These are phyloP conservation scores for Blastobotrys muscicola DNA, from an alignment of 805 yeast genomes.

Conservation along the genomic window DNA sequence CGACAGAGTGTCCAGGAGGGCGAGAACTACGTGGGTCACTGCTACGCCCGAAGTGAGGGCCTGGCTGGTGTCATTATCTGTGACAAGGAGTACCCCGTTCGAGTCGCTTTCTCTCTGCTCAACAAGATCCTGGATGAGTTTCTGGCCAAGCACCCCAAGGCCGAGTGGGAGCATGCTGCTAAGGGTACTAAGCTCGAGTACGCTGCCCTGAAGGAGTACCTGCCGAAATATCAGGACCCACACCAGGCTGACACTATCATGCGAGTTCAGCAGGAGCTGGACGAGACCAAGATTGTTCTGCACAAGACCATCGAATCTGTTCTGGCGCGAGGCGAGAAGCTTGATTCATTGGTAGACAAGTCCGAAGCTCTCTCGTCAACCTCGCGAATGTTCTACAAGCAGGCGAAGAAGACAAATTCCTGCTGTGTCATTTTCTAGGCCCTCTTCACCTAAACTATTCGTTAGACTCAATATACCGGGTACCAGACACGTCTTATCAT, in stretches of 20 bases:
- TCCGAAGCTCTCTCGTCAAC: slow-evolving; percentile 84
- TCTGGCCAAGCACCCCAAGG: slow-evolving; percentile 66
- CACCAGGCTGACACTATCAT: slow-evolving; percentile 92
- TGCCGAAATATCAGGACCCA: slow-evolving; percentile 90
- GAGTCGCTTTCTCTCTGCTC: slow-evolving; percentile 90
- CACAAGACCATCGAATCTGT: slow-evolving; percentile 94
- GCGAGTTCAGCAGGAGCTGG: slow-evolving; percentile 96
- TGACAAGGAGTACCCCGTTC: slow-evolving; percentile 91
- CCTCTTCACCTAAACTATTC: too few relatives aligned
- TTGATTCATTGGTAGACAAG: slow-evolving; percentile 89
- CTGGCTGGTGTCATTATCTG: slow-evolving; percentile 84
- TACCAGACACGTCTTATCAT: too few relatives aligned
- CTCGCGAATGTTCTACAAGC: slow-evolving; percentile 91
- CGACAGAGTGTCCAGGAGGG: slow-evolving; percentile 94
- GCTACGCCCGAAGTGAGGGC: slow-evolving; percentile 83
- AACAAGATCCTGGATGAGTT: slow-evolving; percentile 90
- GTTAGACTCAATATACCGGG: too few relatives aligned
- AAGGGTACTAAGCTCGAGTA: slow-evolving; percentile 40
- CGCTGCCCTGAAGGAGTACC: slow-evolving; percentile 56
- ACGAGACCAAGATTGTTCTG: slow-evolving; percentile 91
- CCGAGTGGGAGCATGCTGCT: slow-evolving; percentile 46
- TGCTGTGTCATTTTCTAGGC: slow-evolving; percentile 47
- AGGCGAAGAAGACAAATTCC: slow-evolving; percentile 89
- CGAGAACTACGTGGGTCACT: slow-evolving; percentile 73
- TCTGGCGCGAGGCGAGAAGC: slow-evolving; percentile 90